A percentile compares a stretch with the other conserved stretches of the same genome.
Conservation (phyloP, 495 filamentous ascomycete species). For the Tuber borchii region DNA sequence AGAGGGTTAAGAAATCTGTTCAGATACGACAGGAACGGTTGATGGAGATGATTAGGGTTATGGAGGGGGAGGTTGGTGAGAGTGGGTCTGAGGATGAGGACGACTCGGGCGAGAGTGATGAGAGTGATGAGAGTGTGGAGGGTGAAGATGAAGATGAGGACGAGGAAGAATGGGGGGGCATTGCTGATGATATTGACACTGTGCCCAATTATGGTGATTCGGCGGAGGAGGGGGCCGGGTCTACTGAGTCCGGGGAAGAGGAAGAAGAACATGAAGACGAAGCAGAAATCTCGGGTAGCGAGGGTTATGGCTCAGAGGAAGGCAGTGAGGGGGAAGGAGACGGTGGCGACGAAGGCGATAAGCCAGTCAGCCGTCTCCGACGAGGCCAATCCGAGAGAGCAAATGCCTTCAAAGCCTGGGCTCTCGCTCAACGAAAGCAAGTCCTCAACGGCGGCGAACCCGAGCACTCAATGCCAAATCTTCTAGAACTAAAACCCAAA, state of each 20-base stretch:
- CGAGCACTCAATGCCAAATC: conserved; percentile 32
- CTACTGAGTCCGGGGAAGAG: conserved; percentile 31
- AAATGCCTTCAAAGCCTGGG: conserved; percentile 91
- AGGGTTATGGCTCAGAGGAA: conserved; percentile 41
- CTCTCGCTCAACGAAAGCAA: conserved; percentile 74
- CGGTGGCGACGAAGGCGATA: conserved; percentile 45
- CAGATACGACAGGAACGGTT: conserved; percentile 38
- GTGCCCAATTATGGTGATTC: conserved; percentile 27
- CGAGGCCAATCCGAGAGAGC: conserved; percentile 35
- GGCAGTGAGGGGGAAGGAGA: conserved; percentile 26
- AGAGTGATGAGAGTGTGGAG: conserved; percentile 20
- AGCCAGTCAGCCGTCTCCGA: conserved; percentile 42
- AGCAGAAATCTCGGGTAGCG: conserved; percentile 39
- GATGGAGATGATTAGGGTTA: conserved; percentile 26
- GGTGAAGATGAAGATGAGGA: conserved; percentile 35
- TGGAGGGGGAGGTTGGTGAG: conserved; percentile 11
- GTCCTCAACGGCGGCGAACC: conserved; percentile 46
- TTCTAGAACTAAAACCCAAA: conserved; percentile 17
- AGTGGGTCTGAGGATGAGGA: conserved; percentile 29
- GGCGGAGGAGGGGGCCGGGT: conserved; percentile 40
- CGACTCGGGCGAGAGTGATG: conserved; percentile 26
- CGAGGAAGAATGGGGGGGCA: conserved; percentile 28
- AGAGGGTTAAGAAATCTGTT: conserved; percentile 53
- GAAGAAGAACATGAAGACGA: conserved; percentile 43
- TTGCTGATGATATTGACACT: conserved; percentile 21